Evolutionary conservation across 441 rosid genomes (phyloP).

Genomic region (Biscutella laevigata): DNA sequence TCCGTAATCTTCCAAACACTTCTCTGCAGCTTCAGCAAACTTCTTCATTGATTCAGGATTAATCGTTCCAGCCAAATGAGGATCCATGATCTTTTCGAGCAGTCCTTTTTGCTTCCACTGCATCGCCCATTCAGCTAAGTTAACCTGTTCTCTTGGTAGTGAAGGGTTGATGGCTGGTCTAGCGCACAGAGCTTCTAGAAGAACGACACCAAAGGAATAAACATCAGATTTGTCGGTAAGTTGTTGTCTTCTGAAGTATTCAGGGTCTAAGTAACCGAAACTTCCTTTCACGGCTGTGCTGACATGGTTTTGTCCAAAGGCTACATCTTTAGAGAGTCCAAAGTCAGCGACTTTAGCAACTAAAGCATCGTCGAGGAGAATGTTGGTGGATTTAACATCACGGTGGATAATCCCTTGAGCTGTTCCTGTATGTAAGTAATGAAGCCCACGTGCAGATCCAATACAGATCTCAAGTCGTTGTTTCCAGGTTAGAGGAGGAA

Average conservation of each 20-base stretch:
- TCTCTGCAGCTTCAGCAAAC: conserved; percentile 78
- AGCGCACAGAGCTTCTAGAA: conserved; percentile 66
- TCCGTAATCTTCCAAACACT: conserved; percentile 78
- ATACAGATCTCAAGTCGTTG: conserved; percentile 74
- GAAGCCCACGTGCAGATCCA: conserved; percentile 79
- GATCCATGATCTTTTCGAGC: conserved; percentile 73
- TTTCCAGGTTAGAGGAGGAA: conserved; percentile 65
- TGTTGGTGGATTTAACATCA: conserved; percentile 80
- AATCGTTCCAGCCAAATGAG: conserved; percentile 46
- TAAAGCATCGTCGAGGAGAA: conserved; percentile 67
- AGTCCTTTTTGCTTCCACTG: conserved; percentile 79
- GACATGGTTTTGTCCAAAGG: conserved; percentile 67
- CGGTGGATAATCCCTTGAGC: conserved; percentile 84
- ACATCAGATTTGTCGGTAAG: conserved; percentile 81
- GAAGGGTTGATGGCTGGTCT: conserved; percentile 69
- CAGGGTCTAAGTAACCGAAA: conserved; percentile 76
- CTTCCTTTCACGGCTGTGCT: conserved; percentile 89
- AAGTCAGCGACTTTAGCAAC: conserved; percentile 89
- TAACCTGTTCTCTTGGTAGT: conserved; percentile 76
- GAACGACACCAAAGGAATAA: conserved; percentile 81
- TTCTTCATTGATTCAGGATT: conserved; percentile 86
- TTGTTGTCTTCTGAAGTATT: conserved; percentile 76
- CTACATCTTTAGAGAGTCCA: conserved; percentile 76
- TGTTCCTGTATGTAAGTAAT: conserved; percentile 81
- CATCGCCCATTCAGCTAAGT: conserved; percentile 93